Evolutionary conservation across 352 stramenopile species (phyloP).

Genomic region (Globisporangium rhizosaccharum): DNA sequence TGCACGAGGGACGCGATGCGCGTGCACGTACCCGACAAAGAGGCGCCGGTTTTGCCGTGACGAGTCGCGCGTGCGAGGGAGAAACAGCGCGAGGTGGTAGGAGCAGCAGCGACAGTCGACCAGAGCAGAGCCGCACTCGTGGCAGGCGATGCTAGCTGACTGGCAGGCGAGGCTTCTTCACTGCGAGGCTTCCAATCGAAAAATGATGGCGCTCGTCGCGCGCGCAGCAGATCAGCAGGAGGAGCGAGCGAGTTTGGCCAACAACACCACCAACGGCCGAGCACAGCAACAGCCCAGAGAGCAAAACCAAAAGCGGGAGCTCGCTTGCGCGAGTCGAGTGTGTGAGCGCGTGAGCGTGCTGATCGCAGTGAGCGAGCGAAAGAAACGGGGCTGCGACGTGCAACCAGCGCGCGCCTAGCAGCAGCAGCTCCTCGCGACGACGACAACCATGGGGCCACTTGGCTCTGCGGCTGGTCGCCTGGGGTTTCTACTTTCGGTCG

Average conservation of each 20-base stretch:
- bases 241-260: neutral
- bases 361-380: neutral
- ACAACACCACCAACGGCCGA: too few relatives aligned
- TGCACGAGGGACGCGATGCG: neutral
- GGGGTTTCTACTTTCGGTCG: slow-evolving; percentile 15
- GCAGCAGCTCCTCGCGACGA: neutral
- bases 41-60: slow-evolving; percentile 5
- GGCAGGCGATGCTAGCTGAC: neutral
- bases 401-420: neutral
- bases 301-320: neutral
- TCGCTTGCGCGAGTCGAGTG: neutral
- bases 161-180: neutral
- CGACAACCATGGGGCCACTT: slow-evolving; percentile 1
- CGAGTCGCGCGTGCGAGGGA: neutral
- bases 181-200: slow-evolving; percentile 16
- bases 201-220: slow-evolving; percentile 16
- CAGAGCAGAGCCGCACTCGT: neutral
- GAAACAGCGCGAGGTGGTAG: neutral
- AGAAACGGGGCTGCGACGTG: slow-evolving; percentile 5
- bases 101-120: neutral
- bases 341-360: neutral
- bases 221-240: neutral
- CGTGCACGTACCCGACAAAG: neutral
- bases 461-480: slow-evolving; percentile 1
- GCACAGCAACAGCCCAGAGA: neutral